A percentile compares a stretch with the other conserved stretches of the same genome.
These are phyloP conservation scores for Pueraria montana DNA, from an alignment of 306 rosid species.

Conservation along the genomic window DNA sequence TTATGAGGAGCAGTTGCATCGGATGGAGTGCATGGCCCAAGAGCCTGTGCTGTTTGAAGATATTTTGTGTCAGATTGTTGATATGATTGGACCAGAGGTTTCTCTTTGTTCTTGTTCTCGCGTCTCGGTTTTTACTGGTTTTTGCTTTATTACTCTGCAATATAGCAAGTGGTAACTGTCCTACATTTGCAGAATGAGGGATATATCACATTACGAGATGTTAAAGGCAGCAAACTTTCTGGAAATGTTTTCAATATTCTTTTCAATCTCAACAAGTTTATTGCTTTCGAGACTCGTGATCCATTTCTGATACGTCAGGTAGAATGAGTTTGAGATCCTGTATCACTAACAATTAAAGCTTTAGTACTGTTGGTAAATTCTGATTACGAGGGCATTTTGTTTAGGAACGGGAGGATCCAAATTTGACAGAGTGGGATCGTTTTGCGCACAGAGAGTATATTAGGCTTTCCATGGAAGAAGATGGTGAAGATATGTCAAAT, in stretches of 20 bases:
- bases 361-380: constrained; percentile 42
- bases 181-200: constrained; percentile 77
- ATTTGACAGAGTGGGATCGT: constrained; percentile 99
- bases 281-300: constrained; percentile 97
- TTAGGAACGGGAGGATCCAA: constrained; percentile 99
- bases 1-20: constrained; percentile 99
- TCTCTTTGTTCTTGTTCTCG: constrained; percentile 48
- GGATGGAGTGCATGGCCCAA: constrained; percentile 99
- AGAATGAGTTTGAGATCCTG: constrained; percentile 39
- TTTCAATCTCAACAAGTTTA: constrained; percentile 98
- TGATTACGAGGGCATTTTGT: constrained; percentile 46
- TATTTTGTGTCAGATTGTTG: constrained; percentile 95
- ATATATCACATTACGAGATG: constrained; percentile 76
- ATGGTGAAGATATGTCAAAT: constrained; percentile 98
- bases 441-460: constrained; percentile 99
- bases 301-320: constrained; percentile 99
- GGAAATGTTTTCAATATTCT: constrained; percentile 97
- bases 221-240: constrained; percentile 93
- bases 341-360: constrained; percentile 35
- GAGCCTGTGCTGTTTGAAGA: constrained; percentile 99
- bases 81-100: constrained; percentile 99
- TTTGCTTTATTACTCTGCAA: constrained; percentile 40
- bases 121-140: neutral
- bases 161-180: constrained; percentile 41
- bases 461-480: constrained; percentile 99